Conservation (phyloP, 1,139 yeast genomes). For the Kodamaea derodonti region DNA sequence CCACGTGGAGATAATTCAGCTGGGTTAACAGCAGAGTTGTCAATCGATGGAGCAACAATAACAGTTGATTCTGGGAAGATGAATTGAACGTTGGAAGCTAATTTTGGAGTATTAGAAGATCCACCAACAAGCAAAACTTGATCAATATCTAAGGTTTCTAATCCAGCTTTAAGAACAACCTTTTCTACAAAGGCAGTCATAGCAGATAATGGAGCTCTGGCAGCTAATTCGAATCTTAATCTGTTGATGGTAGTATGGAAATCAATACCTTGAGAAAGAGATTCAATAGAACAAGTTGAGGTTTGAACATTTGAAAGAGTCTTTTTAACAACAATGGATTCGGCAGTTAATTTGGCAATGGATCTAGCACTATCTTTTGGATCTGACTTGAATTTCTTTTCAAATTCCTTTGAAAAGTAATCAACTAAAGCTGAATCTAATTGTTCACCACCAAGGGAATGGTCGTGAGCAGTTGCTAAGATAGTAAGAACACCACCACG, state of each 20-base stretch:
- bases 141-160: conserved; percentile 82
- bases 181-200: conserved; percentile 75
- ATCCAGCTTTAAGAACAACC: conserved; percentile 74
- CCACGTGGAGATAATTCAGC: conserved; percentile 91
- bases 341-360: conserved; percentile 81
- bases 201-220: conserved; percentile 71
- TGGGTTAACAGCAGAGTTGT: conserved; percentile 79
- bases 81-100: conserved; percentile 68
- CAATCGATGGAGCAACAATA: conserved; percentile 73
- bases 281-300: conserved; percentile 91
- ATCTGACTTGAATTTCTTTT: conserved; percentile 79
- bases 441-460: conserved; percentile 81
- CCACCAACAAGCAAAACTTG: conserved; percentile 95
- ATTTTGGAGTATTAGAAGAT: conserved; percentile 86
- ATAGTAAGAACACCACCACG: conserved; percentile 93
- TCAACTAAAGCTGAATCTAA: conserved; percentile 80
- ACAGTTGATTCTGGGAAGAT: conserved; percentile 80
- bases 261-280: conserved; percentile 90
- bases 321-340: conserved; percentile 82
- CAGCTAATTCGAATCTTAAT: conserved; percentile 86
- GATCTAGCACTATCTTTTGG: conserved; percentile 83
- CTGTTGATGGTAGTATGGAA: conserved; percentile 92
- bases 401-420: conserved; percentile 87
- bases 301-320: conserved; percentile 88
- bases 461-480: conserved; percentile 81